A percentile compares a stretch with the other conserved stretches of the same genome.
Conservation (phyloP, 192 early-diverging fungal species). For the Powellomyces hirtus region DNA sequence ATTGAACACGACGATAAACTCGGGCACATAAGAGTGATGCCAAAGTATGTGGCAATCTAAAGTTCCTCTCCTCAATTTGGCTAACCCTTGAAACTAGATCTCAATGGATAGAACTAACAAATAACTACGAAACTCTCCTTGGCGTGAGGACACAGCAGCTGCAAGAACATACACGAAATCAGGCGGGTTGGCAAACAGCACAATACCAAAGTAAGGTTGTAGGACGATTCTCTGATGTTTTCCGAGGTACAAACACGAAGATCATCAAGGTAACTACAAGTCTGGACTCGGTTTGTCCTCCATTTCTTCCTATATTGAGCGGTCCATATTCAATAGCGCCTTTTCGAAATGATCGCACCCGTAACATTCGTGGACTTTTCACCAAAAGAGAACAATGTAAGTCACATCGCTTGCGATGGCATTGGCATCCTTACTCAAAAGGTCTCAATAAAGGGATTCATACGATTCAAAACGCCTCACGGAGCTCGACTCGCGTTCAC, state of each 20-base stretch:
- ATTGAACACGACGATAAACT: not conserved
- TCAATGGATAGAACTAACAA: slow-evolving; percentile 21
- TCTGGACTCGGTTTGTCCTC: not conserved
- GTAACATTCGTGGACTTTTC: slow-evolving; percentile 33
- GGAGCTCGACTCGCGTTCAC: slow-evolving; percentile 19
- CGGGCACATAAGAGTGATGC: slow-evolving; percentile 13
- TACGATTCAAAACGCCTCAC: slow-evolving; percentile 32
- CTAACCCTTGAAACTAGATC: slow-evolving; percentile 4
- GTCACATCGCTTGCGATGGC: not conserved
- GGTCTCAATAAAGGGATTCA: slow-evolving; percentile 21
- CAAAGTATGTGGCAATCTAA: slow-evolving; percentile 11
- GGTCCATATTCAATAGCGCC: slow-evolving; percentile 8
- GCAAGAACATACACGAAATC: not conserved
- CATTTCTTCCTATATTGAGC: not conserved
- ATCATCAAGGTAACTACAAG: slow-evolving; percentile 21
- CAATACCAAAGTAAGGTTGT: slow-evolving; percentile 27
- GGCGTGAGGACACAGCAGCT: not conserved
- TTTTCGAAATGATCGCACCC: slow-evolving; percentile 39
- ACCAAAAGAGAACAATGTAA: slow-evolving; percentile 3
- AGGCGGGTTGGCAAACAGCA: slow-evolving; percentile 8
- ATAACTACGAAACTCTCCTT: slow-evolving; percentile 19
- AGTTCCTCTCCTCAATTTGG: not conserved
- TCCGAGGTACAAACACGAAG: slow-evolving; percentile 17
- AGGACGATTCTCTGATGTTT: slow-evolving; percentile 19
- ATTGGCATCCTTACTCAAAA: not conserved